A percentile compares a stretch with the other conserved stretches of the same genome.
These are phyloP conservation scores for Diaporthe citriasiana DNA, from an alignment of 2,329 filamentous ascomycete genomes.

Conservation along the genomic window DNA sequence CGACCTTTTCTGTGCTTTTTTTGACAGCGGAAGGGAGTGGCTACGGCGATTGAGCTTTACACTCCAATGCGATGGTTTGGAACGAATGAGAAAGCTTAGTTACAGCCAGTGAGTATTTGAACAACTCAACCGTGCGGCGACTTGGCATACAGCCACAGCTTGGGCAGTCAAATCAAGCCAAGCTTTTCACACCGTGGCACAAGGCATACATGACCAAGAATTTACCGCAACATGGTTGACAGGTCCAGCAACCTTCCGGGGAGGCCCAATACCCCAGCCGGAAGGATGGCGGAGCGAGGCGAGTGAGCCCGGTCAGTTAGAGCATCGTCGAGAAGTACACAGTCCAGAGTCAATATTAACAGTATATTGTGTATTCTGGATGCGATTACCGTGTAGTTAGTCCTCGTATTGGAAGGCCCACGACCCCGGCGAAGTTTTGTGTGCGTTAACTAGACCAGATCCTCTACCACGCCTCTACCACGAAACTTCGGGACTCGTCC, in stretches of 20 bases:
- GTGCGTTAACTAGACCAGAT: too few relatives aligned
- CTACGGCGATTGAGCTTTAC: too few relatives aligned
- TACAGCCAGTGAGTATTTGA: neutral
- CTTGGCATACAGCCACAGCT: neutral
- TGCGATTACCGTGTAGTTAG: neutral
- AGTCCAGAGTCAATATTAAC: neutral
- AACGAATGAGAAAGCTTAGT: neutral
- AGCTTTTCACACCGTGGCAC: neutral
- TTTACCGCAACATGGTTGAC: neutral
- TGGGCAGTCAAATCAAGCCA: too few relatives aligned
- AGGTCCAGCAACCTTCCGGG: too few relatives aligned
- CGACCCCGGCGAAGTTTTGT: neutral
- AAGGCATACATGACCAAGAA: neutral
- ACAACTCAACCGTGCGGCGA: neutral
- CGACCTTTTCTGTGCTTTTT: too few relatives aligned
- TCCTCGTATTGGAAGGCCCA: neutral
- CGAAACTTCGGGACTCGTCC: neutral
- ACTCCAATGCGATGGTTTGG: neutral
- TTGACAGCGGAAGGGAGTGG: fast-evolving
- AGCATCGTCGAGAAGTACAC: neutral
- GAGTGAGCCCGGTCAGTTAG: neutral
- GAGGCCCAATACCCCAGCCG: neutral
- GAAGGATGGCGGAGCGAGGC: too few relatives aligned
- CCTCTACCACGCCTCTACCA: neutral
- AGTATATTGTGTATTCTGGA: neutral